Evolutionary conservation across 805 yeast genomes (phyloP).

Genomic region (Starmerella apis): DNA sequence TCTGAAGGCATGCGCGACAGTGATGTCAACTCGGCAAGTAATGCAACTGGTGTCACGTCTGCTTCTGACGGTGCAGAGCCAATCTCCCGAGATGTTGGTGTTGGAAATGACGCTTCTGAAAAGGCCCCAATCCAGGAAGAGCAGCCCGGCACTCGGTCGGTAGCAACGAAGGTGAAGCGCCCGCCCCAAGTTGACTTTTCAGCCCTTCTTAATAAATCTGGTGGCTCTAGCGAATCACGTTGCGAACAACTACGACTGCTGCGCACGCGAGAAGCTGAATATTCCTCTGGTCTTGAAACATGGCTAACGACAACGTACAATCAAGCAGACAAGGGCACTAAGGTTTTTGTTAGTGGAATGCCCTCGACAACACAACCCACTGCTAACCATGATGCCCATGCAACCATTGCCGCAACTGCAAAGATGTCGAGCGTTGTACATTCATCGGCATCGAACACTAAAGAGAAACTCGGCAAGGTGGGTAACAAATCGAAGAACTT

Average conservation of each 20-base stretch:
- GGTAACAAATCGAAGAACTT: conserved; percentile 31
- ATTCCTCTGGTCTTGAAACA: conserved; percentile 29
- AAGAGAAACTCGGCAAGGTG: conserved; percentile 27
- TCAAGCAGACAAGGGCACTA: conserved; percentile 10
- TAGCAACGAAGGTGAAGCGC: conserved; percentile 25
- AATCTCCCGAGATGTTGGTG: neutral
- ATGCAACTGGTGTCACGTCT: neutral
- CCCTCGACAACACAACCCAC: conserved; percentile 26
- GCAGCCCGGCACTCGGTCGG: conserved; percentile 1
- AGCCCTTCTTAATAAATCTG: conserved; percentile 25
- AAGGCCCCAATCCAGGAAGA: neutral
- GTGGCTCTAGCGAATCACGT: conserved; percentile 27
- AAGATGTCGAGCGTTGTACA: conserved; percentile 25
- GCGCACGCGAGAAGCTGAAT: conserved; percentile 29
- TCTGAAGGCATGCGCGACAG: conserved; percentile 2
- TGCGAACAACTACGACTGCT: conserved; percentile 27
- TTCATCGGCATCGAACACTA: conserved; percentile 23
- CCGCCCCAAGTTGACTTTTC: conserved; percentile 31
- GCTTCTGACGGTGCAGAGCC: neutral
- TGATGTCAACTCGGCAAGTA: neutral
- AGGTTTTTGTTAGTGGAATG: conserved; percentile 26
- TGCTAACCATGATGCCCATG: conserved; percentile 13
- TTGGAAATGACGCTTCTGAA: neutral
- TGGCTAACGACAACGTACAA: conserved; percentile 28
- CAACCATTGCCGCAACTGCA: conserved; percentile 24